A percentile compares a stretch with the other conserved stretches of the same genome.
These are phyloP conservation scores for Hirsutella rhossiliensis DNA, from an alignment of 2,329 filamentous ascomycete genomes.

Conservation along the genomic window DNA sequence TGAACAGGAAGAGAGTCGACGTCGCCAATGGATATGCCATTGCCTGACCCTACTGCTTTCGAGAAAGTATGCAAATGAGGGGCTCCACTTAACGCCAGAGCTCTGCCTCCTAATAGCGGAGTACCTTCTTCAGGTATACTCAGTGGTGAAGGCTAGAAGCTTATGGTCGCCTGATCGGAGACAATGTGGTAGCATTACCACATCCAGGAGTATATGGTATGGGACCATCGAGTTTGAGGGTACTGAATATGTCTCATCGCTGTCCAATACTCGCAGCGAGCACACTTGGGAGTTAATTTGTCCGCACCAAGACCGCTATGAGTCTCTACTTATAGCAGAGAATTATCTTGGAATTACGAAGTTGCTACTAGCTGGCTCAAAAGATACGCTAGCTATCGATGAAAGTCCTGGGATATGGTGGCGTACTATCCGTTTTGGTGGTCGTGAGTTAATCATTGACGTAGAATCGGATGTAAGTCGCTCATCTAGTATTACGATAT, in stretches of 20 bases:
- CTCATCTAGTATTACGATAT: neutral
- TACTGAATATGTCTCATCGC: neutral
- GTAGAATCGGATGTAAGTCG: neutral
- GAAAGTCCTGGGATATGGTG: conserved; percentile 1
- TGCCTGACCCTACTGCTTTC: neutral
- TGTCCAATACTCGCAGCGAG: conserved; percentile 1
- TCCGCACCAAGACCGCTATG: neutral
- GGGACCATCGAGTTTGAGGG: conserved; percentile 2
- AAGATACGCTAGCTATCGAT: neutral
- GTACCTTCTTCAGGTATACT: neutral
- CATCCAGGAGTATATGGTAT: conserved; percentile 1
- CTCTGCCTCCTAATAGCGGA: neutral
- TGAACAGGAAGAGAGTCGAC: conserved; percentile 1
- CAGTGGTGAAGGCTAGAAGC: conserved; percentile 1
- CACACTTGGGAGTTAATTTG: neutral
- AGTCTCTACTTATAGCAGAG: conserved; percentile 1
- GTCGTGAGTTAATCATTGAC: neutral
- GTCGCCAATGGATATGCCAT: neutral
- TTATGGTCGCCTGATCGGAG: neutral
- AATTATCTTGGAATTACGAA: conserved; percentile 1
- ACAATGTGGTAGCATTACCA: neutral
- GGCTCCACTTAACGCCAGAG: neutral
- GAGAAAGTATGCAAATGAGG: neutral
- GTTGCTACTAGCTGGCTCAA: neutral
- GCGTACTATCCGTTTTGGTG: conserved; percentile 2